phyloP scores from a whole-genome alignment of 148 eudicot genomes.

The Chenopodium album region DNA sequence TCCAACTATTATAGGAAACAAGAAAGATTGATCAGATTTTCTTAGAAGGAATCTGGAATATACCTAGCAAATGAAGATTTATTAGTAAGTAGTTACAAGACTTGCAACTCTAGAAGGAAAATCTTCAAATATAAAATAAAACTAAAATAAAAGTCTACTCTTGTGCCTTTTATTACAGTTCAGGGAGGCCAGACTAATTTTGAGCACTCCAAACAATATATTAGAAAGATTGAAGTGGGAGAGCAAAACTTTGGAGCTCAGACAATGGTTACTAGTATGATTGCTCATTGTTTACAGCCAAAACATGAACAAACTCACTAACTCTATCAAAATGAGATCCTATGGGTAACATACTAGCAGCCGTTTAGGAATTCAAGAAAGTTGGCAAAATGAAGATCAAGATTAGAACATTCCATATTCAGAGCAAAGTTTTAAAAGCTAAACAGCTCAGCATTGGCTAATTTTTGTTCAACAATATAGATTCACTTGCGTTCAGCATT shows the following conservation, averaged over 20 bases:
- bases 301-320: background rate
- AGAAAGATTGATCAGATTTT: background rate
- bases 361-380: background rate
- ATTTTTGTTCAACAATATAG: background rate
- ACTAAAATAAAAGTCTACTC: background rate
- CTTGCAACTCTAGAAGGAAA: conserved; percentile 3
- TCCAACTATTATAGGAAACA: background rate
- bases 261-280: background rate
- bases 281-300: background rate
- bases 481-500: conserved; percentile 5
- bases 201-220: background rate
- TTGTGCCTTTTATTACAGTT: background rate
- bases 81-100: background rate
- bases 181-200: background rate
- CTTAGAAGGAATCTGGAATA: background rate
- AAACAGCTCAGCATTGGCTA: background rate
- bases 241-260: conserved; percentile 1
- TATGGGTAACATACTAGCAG: background rate
- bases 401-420: background rate
- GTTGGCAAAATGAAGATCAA: background rate
- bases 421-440: background rate
- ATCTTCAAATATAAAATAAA: background rate
- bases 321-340: background rate
- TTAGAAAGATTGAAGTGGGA: background rate
- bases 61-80: background rate